These are phyloP conservation scores for Arabidopsis suecica DNA, from an alignment of 345 rosid species.

Conservation along the genomic window DNA sequence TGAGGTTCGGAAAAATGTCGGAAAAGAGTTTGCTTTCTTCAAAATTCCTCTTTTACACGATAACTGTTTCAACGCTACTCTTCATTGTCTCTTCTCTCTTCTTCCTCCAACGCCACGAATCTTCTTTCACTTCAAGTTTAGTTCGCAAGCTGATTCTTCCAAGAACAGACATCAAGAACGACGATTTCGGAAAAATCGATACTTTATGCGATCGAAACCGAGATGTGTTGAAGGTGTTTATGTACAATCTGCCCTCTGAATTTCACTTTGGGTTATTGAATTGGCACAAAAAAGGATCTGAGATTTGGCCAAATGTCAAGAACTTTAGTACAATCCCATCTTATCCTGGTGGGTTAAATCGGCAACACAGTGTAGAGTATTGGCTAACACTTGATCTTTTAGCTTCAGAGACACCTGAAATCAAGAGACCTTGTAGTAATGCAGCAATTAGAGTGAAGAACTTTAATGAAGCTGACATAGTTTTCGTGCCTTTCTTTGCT, in stretches of 20 bases:
- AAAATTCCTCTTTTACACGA: constrained; percentile 62
- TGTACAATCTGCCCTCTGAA: constrained; percentile 83
- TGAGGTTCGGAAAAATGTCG: constrained; percentile 49
- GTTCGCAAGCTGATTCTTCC: constrained; percentile 67
- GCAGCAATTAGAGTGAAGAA: constrained; percentile 61
- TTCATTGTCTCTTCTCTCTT: constrained; percentile 61
- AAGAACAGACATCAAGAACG: constrained; percentile 55
- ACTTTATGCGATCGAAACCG: constrained; percentile 44
- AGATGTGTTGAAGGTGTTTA: constrained; percentile 64
- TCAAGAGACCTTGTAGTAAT: constrained; percentile 54
- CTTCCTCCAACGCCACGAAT: constrained; percentile 64
- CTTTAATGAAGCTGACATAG: constrained; percentile 67
- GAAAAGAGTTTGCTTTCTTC: constrained; percentile 62
- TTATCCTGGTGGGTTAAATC: constrained; percentile 84
- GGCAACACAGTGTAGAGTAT: constrained; percentile 93
- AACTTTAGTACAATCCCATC: constrained; percentile 52
- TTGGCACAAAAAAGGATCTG: constrained; percentile 63
- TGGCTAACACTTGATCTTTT: constrained; percentile 93
- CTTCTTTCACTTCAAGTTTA: constrained; percentile 57
- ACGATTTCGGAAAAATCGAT: constrained; percentile 34
- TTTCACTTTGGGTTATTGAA: constrained; percentile 89
- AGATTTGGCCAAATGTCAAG: constrained; percentile 71
- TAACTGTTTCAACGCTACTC: constrained; percentile 57
- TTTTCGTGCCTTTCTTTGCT: constrained; percentile 88
- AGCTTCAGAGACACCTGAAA: constrained; percentile 56